Evolutionary conservation across 2,329 filamentous ascomycete genomes (phyloP).

Genomic region (Venturia pyrina): DNA sequence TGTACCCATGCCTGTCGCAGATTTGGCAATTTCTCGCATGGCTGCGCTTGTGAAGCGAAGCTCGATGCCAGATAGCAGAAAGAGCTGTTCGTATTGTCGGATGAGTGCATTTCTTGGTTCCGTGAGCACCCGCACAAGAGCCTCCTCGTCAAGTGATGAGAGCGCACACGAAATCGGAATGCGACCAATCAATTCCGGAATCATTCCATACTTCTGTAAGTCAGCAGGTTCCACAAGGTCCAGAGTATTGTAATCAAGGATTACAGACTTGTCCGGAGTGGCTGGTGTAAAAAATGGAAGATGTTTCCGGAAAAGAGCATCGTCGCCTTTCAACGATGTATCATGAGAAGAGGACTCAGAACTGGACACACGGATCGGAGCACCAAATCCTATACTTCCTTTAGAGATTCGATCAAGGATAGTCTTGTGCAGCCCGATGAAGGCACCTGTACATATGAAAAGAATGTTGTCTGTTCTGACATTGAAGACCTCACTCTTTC

Average conservation of each 20-base stretch:
- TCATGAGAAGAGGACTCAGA: conserved; percentile 42
- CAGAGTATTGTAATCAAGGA: conserved; percentile 43
- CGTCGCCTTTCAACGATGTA: conserved; percentile 46
- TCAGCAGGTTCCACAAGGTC: conserved; percentile 68
- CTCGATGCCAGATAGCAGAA: conserved; percentile 66
- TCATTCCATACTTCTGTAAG: conserved; percentile 78
- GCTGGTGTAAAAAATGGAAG: conserved; percentile 42
- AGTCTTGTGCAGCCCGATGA: conserved; percentile 82
- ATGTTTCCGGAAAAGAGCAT: conserved; percentile 45
- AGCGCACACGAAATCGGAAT: conserved; percentile 85
- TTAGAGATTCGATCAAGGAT: conserved; percentile 80
- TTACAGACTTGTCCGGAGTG: conserved; percentile 15
- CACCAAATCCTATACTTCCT: conserved; percentile 83
- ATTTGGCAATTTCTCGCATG: conserved; percentile 70
- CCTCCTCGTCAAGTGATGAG: conserved; percentile 56
- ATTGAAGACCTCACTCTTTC: conserved; percentile 53
- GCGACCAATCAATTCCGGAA: conserved; percentile 91
- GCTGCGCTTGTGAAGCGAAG: conserved; percentile 75
- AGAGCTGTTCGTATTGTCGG: conserved; percentile 80
- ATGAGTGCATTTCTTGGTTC: conserved; percentile 85
- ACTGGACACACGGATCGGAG: conserved; percentile 54
- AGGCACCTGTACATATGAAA: conserved; percentile 93
- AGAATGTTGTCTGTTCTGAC: conserved; percentile 93
- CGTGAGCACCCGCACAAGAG: conserved; percentile 77
- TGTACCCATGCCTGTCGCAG: conserved; percentile 58